Conservation (phyloP, 75 land plant species). For the Isoetes taiwanensis region DNA sequence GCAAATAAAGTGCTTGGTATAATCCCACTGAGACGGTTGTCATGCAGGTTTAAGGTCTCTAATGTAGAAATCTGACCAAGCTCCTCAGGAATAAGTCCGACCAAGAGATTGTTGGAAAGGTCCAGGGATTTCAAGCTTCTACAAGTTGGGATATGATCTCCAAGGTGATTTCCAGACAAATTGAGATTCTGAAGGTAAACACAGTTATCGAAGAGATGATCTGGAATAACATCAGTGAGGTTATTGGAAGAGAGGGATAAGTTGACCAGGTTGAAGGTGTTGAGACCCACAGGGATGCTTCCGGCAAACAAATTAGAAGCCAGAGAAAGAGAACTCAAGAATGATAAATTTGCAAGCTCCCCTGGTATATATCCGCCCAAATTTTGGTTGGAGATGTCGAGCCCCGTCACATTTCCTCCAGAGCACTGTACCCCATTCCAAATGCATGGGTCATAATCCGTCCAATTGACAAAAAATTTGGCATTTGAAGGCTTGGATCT, state of each 20-base stretch:
- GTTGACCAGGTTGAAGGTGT: background rate
- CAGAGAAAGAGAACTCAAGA: background rate
- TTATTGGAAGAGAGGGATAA: conserved; percentile 1
- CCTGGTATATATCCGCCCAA: conserved; percentile 1
- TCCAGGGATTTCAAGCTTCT: background rate
- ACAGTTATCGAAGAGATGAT: background rate
- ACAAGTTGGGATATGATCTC: too few relatives aligned
- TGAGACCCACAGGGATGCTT: background rate
- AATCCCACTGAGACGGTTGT: background rate
- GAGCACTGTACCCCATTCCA: too few relatives aligned
- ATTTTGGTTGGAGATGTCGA: background rate
- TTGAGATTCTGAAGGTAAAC: too few relatives aligned
- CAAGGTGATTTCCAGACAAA: too few relatives aligned
- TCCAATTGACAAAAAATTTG: too few relatives aligned
- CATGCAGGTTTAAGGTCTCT: background rate
- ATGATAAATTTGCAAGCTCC: background rate
- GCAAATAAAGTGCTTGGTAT: background rate
- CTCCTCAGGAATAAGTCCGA: background rate
- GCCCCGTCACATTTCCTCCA: background rate
- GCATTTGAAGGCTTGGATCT: too few relatives aligned
- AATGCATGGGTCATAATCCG: too few relatives aligned
- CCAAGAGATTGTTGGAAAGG: background rate
- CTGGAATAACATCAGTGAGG: background rate
- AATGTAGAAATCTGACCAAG: background rate
- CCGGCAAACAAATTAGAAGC: conserved; percentile 1